phyloP scores from a whole-genome alignment of 441 rosid genomes.

The Euphorbia schlechtendalii region DNA sequence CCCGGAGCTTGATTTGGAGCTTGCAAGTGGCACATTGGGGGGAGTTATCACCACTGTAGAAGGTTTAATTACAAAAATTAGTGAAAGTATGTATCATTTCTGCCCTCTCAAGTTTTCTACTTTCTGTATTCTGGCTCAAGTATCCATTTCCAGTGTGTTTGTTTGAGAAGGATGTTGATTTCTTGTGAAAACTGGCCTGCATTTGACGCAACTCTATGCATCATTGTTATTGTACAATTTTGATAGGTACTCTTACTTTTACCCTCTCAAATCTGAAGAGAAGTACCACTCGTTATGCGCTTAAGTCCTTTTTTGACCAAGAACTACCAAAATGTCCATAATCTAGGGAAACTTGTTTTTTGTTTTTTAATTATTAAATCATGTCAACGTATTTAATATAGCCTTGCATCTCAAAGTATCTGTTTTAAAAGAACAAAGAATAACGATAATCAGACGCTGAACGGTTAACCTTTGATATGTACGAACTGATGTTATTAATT shows the following conservation, averaged over 20 bases:
- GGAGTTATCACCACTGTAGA: constrained; percentile 94
- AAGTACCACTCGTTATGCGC: not conserved
- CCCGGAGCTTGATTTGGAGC: constrained; percentile 90
- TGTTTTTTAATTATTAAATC: not conserved
- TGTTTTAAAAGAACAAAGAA: too few relatives aligned
- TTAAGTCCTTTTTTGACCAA: not conserved
- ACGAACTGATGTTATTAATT: too few relatives aligned
- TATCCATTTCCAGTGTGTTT: not conserved
- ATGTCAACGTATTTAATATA: not conserved
- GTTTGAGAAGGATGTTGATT: not conserved
- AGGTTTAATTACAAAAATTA: constrained; percentile 86
- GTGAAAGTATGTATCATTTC: constrained; percentile 66
- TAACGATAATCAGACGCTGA: not conserved
- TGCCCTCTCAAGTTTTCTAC: not conserved
- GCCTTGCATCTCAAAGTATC: not conserved
- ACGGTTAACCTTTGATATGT: not conserved
- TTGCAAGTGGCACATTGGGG: constrained; percentile 85
- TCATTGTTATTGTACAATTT: not conserved
- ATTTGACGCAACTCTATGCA: not conserved
- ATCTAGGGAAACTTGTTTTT: not conserved
- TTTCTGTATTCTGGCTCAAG: not conserved
- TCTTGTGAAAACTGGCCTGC: not conserved
- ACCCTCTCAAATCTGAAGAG: not conserved
- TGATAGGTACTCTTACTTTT: not conserved
- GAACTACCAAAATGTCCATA: not conserved